phyloP scores from a whole-genome alignment of 768 basidiomycete genomes.

The Coprinopsis sp. region DNA sequence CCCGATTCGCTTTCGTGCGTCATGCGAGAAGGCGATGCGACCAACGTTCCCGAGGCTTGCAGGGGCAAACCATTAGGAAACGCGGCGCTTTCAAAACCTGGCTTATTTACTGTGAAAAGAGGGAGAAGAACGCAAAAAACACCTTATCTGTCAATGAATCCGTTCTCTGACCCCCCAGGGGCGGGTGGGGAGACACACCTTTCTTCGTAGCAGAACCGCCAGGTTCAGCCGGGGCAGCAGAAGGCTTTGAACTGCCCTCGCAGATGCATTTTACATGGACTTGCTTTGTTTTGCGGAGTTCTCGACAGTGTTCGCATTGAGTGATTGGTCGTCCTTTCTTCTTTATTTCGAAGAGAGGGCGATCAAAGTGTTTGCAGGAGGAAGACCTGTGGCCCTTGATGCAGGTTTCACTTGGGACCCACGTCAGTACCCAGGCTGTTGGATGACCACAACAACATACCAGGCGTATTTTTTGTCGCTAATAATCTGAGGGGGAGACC shows the following conservation, averaged over 20 bases:
- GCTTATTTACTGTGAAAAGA: slow-evolving; percentile 41
- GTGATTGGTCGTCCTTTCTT: slow-evolving; percentile 91
- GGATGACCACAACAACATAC: slow-evolving; percentile 37
- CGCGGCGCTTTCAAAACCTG: slow-evolving; percentile 64
- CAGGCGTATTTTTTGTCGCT: slow-evolving; percentile 80
- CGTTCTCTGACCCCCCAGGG: slow-evolving; percentile 10
- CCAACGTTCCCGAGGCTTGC: slow-evolving; percentile 57
- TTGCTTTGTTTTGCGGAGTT: slow-evolving; percentile 79
- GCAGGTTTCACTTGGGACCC: slow-evolving; percentile 70
- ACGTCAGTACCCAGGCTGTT: slow-evolving; percentile 10
- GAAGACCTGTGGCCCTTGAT: slow-evolving; percentile 94
- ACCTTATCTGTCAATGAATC: slow-evolving; percentile 45
- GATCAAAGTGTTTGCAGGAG: slow-evolving; percentile 81
- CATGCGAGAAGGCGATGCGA: slow-evolving; percentile 46
- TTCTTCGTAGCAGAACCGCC: too few species aligned
- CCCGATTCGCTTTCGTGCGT: slow-evolving; percentile 63
- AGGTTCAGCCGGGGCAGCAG: slow-evolving; percentile 30
- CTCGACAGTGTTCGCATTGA: slow-evolving; percentile 85
- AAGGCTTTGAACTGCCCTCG: slow-evolving; percentile 61
- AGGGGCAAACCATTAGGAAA: slow-evolving; percentile 72
- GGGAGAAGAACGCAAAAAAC: slow-evolving; percentile 21
- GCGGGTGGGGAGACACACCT: slow-evolving; percentile 45
- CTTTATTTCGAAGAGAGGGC: slow-evolving; percentile 88
- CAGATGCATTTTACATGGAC: slow-evolving; percentile 85
- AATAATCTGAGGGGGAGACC: slow-evolving; percentile 53